Evolutionary conservation across 495 filamentous ascomycete genomes (phyloP).

Genomic region (Hypoxylon crocopeplum): DNA sequence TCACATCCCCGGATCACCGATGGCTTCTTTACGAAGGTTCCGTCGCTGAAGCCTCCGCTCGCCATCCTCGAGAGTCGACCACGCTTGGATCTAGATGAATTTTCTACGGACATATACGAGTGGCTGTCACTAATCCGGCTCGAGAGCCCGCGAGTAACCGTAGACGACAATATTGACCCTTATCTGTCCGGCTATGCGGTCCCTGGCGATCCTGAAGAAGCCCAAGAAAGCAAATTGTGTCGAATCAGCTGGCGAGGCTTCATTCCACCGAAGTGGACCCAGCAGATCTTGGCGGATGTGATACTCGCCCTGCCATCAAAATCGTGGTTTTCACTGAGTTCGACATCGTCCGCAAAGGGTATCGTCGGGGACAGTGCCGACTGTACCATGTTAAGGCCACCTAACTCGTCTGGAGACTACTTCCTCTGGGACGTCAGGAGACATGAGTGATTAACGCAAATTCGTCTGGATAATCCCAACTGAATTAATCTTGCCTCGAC

Average conservation of each 20-base stretch:
- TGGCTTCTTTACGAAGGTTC: constrained; percentile 52
- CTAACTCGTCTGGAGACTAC: constrained; percentile 54
- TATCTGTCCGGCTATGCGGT: constrained; percentile 83
- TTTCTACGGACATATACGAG: constrained; percentile 73
- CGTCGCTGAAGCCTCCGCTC: constrained; percentile 54
- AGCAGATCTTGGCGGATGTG: constrained; percentile 47
- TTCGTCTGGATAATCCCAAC: neutral
- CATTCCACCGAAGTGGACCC: constrained; percentile 54
- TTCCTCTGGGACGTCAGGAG: constrained; percentile 61
- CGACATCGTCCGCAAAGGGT: constrained; percentile 53
- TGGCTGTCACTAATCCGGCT: constrained; percentile 82
- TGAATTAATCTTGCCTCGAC: constrained; percentile 58
- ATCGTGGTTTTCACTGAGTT: constrained; percentile 58
- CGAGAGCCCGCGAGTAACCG: constrained; percentile 71
- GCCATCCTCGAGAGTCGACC: constrained; percentile 44
- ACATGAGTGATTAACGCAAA: constrained; percentile 52
- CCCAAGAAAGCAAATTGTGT: constrained; percentile 43
- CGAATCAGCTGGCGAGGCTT: constrained; percentile 63
- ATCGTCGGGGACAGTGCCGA: constrained; percentile 50
- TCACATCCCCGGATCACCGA: constrained; percentile 41
- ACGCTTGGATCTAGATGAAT: constrained; percentile 61
- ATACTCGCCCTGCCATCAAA: constrained; percentile 49
- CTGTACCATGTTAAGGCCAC: constrained; percentile 55
- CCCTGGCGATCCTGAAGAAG: constrained; percentile 51
- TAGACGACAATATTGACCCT: constrained; percentile 75